Evolutionary conservation across 2,329 filamentous ascomycete genomes (phyloP).

Genomic region (Alternaria gaisen): DNA sequence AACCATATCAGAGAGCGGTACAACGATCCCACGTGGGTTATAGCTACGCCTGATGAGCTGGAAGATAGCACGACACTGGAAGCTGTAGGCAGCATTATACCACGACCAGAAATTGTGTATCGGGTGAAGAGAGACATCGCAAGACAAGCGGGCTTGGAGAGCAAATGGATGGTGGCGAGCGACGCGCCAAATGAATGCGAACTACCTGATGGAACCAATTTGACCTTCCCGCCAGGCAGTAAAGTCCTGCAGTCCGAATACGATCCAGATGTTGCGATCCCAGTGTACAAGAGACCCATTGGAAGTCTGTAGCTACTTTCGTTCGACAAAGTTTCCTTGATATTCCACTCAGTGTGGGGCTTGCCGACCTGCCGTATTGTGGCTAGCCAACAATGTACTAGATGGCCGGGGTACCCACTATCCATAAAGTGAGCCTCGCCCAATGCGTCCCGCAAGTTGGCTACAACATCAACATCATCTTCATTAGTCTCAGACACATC

Average conservation of each 20-base stretch:
- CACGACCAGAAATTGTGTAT: slow-evolving; percentile 16
- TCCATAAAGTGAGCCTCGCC: no score
- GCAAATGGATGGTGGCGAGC: slow-evolving; percentile 12
- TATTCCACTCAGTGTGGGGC: background rate
- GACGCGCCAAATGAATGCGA: background rate
- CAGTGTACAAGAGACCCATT: slow-evolving; percentile 2
- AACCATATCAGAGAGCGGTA: slow-evolving; percentile 11
- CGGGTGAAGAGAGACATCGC: slow-evolving; percentile 12
- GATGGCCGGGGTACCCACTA: background rate
- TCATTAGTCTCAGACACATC: background rate
- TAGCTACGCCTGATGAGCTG: slow-evolving; percentile 14
- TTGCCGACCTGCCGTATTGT: background rate
- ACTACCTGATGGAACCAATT: slow-evolving; percentile 5
- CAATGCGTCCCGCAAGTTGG: no score
- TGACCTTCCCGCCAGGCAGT: slow-evolving; percentile 14
- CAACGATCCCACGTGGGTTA: slow-evolving; percentile 9
- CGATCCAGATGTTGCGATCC: slow-evolving; percentile 10
- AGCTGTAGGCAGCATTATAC: slow-evolving; percentile 3
- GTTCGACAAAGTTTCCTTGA: background rate
- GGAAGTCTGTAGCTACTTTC: background rate
- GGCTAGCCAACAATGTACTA: background rate
- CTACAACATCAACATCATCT: background rate
- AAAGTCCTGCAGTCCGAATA: slow-evolving; percentile 12
- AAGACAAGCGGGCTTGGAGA: slow-evolving; percentile 4
- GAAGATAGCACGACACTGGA: slow-evolving; percentile 8